Evolutionary conservation across 73 alveolate species (phyloP).

Genomic region (Breviolum minutum): DNA sequence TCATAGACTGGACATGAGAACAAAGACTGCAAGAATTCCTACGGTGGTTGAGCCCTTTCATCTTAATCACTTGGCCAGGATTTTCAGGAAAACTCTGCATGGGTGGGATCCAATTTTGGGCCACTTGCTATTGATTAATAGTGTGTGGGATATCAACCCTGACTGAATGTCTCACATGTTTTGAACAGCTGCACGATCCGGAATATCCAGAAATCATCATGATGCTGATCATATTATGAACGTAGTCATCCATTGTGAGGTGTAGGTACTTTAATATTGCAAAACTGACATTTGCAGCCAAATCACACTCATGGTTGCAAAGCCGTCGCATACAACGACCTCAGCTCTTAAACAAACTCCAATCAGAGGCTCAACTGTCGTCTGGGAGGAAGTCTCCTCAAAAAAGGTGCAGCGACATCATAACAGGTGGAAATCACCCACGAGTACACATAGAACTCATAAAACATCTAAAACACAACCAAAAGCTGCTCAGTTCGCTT

Average conservation of each 20-base stretch:
- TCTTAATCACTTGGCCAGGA: no score
- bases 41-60: no score
- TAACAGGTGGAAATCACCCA: neutral
- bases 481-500: neutral
- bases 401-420: neutral
- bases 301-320: conserved; percentile 2
- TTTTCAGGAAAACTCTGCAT: no score
- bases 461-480: no score
- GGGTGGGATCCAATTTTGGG: no score
- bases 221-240: neutral
- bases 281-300: neutral
- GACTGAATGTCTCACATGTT: no score
- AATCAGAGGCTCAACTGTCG: neutral
- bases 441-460: no score
- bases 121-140: no score
- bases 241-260: neutral
- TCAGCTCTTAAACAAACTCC: neutral
- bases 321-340: conserved; percentile 73
- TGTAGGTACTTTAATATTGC: neutral
- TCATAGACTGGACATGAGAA: neutral
- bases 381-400: neutral
- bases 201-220: no score
- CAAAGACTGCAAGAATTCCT: no score
- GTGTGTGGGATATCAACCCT: no score
- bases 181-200: no score